phyloP scores from a whole-genome alignment of 495 filamentous ascomycete genomes.

The Aspergillus campestris region DNA sequence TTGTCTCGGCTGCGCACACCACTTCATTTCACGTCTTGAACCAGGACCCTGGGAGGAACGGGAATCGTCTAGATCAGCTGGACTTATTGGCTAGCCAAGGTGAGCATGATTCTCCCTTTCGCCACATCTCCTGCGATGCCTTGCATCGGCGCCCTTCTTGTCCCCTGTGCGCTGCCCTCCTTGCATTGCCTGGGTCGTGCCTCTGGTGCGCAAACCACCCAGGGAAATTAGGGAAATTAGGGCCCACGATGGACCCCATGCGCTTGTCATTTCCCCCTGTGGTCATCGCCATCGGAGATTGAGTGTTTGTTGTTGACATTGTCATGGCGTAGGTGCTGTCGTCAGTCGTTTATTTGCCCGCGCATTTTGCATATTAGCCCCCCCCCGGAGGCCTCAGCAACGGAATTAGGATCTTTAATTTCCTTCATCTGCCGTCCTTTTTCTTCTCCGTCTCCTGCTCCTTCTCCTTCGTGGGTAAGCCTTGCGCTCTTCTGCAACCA shows the following conservation, averaged over 20 bases:
- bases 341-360: constrained; percentile 13
- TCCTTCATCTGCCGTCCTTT: too few species aligned
- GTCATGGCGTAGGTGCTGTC: constrained; percentile 14
- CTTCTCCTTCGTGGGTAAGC: too few species aligned
- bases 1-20: constrained; percentile 34
- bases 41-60: constrained; percentile 4
- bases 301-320: constrained; percentile 36
- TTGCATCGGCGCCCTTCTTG: constrained; percentile 32
- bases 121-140: constrained; percentile 23
- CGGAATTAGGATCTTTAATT: constrained; percentile 5
- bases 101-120: constrained; percentile 25
- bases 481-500: too few species aligned
- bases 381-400: constrained; percentile 8
- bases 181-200: constrained; percentile 30
- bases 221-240: constrained; percentile 31
- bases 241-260: constrained; percentile 12
- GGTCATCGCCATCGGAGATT: constrained; percentile 5
- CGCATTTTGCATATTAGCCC: constrained; percentile 30
- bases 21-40: constrained; percentile 10
- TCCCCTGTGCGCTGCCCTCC: constrained; percentile 24
- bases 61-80: constrained; percentile 2
- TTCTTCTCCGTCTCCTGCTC: too few species aligned
- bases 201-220: constrained; percentile 16
- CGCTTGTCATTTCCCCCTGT: constrained; percentile 12
- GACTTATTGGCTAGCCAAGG: constrained; percentile 18